Base-by-base conservation (phyloP, 805 yeast species). In the Myxozyma lipomycoides region DNA sequence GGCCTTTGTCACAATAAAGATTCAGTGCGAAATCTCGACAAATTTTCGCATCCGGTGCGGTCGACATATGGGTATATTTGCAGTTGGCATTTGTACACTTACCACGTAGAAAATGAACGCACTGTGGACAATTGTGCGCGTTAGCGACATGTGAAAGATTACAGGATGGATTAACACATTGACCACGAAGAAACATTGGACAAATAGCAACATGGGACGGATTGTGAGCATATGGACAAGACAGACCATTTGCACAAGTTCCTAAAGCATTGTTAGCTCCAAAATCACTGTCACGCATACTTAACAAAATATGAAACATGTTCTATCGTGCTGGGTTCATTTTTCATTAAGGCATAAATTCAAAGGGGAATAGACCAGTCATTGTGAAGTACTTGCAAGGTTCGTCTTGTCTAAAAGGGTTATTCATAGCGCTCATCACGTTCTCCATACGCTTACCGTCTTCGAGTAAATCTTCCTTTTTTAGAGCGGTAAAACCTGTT, bases 21-120 rank as follows among this genome's bases (percentile, higher is more conserved):
- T 78, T 78, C 30, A 81, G 60, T 3, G 90, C 76, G 69, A 86
- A 86, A 25, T 77, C 80, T 21, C 86, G 71, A 62, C 95, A 86
- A 0, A 79, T 70, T 62, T 72, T 67, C 2, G 80, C 67, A 25
- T 70, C 73, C 40, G 64, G 60, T 24, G 58, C 65, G 35, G 73
- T 78, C 46, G 61, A 61, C 69, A 72, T 75, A 66, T 75, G 86
- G 30, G 72, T 69, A 60, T 63, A 87, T 60, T 66, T 69, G 65
- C 86, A 81, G 32, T 72, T 65, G 3, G 62, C 57, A 51, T 78
- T 79, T 1, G 70, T 66, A 62, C 86, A 81, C 12, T 64, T 51
- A 1, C 77, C 78, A 3, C 61, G 61, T 41, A 76, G 74, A 58
- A 68, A 78, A 61, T 74, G 82, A 40, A 62, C 67, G 59, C 95